Conservation (phyloP, 345 rosid genomes). For the Physaria fendleri region DNA sequence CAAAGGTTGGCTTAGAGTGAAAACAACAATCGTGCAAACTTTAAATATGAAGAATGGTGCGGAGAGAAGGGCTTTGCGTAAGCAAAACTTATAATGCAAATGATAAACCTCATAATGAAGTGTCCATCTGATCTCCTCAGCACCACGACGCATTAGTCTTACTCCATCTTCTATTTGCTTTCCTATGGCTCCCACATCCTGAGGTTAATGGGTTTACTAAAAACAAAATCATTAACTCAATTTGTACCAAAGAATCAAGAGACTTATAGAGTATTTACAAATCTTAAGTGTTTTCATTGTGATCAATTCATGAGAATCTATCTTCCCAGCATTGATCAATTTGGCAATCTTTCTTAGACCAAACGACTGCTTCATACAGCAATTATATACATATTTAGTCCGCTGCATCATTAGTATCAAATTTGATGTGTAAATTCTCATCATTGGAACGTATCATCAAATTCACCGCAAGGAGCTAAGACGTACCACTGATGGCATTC, state of each 20-base stretch:
- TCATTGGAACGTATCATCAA: too few relatives aligned
- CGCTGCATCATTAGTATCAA: slow-evolving; percentile 5
- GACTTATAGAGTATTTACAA: neutral
- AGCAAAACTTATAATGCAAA: neutral
- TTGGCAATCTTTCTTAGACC: slow-evolving; percentile 90
- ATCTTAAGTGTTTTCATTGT: slow-evolving; percentile 98
- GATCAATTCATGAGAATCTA: slow-evolving; percentile 91
- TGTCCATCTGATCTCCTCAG: slow-evolving; percentile 88
- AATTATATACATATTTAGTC: slow-evolving; percentile 1
- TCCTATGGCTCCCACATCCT: slow-evolving; percentile 84
- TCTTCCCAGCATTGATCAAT: slow-evolving; percentile 84
- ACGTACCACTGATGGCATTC: neutral
- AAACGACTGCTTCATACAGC: slow-evolving; percentile 55
- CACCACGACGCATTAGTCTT: slow-evolving; percentile 91
- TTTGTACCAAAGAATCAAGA: neutral
- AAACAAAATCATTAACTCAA: neutral
- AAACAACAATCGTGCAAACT: too few relatives aligned
- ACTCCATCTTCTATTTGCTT: slow-evolving; percentile 95
- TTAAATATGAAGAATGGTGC: neutral
- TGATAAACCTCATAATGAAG: slow-evolving; percentile 80
- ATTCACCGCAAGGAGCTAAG: too few relatives aligned
- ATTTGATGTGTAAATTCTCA: neutral
- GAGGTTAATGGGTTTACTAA: neutral
- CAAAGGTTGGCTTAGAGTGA: too few relatives aligned
- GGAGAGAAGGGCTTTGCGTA: neutral